A percentile compares a stretch with the other conserved stretches of the same genome.
phyloP scores from a whole-genome alignment of 805 yeast species.

The Candida ponderosae region DNA sequence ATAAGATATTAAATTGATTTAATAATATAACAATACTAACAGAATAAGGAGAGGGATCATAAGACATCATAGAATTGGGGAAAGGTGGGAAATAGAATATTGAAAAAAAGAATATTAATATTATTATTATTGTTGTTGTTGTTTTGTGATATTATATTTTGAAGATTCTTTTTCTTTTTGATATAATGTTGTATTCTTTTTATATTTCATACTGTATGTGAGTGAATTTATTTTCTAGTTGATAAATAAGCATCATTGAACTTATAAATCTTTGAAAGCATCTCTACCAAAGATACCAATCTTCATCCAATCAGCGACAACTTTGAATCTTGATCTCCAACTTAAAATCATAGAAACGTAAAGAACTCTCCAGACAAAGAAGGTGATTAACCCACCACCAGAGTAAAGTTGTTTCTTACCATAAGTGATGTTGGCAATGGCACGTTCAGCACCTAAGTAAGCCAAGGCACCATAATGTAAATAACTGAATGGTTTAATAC shows the following conservation, averaged over 20 bases:
- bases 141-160: no score
- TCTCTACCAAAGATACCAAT: slow-evolving; percentile 87
- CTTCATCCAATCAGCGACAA: slow-evolving; percentile 83
- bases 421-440: slow-evolving; percentile 84
- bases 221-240: no score
- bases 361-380: slow-evolving; percentile 88
- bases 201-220: no score
- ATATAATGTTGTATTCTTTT: no score
- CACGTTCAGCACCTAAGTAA: slow-evolving; percentile 86
- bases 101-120: no score
- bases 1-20: no score
- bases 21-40: no score
- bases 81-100: no score
- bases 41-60: no score
- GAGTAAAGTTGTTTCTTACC: slow-evolving; percentile 77
- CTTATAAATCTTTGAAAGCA: slow-evolving; percentile 70
- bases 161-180: no score
- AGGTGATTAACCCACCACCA: slow-evolving; percentile 82
- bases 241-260: neutral
- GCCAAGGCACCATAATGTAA: slow-evolving; percentile 89
- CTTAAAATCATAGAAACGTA: slow-evolving; percentile 87
- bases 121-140: no score
- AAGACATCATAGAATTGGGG: no score
- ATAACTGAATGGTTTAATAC: slow-evolving; percentile 64
- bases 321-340: slow-evolving; percentile 79